These are phyloP conservation scores for Sporothrix pseudoabietina DNA, from an alignment of 2,329 filamentous ascomycete species.

Conservation along the genomic window DNA sequence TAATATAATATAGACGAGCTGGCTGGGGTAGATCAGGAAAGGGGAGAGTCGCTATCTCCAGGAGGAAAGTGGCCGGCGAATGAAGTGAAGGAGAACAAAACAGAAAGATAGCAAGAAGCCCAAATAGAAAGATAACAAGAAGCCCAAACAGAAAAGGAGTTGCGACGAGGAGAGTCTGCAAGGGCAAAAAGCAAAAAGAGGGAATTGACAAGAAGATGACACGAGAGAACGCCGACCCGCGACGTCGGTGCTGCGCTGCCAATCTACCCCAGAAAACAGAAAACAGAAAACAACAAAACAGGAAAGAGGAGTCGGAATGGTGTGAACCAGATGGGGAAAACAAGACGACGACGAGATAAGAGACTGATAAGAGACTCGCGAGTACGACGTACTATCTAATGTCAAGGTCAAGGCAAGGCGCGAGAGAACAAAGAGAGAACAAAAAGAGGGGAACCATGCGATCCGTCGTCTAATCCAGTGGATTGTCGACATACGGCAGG, in stretches of 20 bases:
- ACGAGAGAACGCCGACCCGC: not conserved
- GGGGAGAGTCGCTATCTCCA: not conserved
- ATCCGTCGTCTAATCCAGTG: not conserved
- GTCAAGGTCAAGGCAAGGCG: not conserved
- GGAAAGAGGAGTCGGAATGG: not conserved
- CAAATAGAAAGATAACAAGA: not conserved
- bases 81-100: not conserved
- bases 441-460: constrained; percentile 19
- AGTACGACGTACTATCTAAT: not conserved
- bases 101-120: not conserved
- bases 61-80: not conserved
- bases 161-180: not conserved
- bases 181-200: not conserved
- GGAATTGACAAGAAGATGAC: not conserved
- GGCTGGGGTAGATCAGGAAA: not conserved
- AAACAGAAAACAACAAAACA: not conserved
- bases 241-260: constrained; percentile 5
- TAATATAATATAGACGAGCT: not conserved
- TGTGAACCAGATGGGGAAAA: not conserved
- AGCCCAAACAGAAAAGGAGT: not conserved
- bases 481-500: not conserved
- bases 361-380: not conserved
- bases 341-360: not conserved
- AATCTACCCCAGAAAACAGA: constrained; percentile 1
- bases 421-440: not conserved